phyloP scores from a whole-genome alignment of 2,329 filamentous ascomycete species.

The Pseudogymnoascus sp. region DNA sequence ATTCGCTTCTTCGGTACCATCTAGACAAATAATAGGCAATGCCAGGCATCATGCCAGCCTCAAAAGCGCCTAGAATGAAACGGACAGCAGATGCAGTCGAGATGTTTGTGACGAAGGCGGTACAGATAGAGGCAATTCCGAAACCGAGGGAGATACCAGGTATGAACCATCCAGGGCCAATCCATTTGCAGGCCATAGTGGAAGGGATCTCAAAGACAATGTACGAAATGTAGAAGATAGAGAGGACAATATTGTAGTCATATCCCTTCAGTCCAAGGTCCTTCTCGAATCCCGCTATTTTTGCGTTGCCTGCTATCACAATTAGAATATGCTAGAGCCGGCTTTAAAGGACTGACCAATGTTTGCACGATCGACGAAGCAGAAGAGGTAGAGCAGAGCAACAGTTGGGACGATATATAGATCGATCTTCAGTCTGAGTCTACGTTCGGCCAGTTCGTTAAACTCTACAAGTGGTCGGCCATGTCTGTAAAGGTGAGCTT shows the following conservation, averaged over 20 bases:
- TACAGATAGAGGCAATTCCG: constrained; percentile 55
- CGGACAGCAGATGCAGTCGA: constrained; percentile 51
- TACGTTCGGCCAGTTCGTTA: constrained; percentile 49
- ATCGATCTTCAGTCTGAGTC: constrained; percentile 58
- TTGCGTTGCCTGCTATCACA: constrained; percentile 56
- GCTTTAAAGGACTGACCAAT: constrained; percentile 48
- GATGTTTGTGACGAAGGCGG: constrained; percentile 55
- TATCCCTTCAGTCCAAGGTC: constrained; percentile 54
- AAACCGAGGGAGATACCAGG: constrained; percentile 56
- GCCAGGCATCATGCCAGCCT: constrained; percentile 67
- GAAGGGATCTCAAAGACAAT: constrained; percentile 65
- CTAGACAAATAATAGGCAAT: constrained; percentile 67
- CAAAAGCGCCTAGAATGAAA: constrained; percentile 61
- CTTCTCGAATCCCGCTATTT: constrained; percentile 55
- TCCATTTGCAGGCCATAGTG: constrained; percentile 61
- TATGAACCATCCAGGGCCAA: constrained; percentile 67
- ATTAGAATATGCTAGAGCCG: too few relatives aligned
- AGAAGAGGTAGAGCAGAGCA: constrained; percentile 61
- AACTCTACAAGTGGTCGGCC: constrained; percentile 45
- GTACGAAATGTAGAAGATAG: constrained; percentile 66
- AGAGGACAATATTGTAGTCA: constrained; percentile 63
- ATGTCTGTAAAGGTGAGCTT: constrained; percentile 31
- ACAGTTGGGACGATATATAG: constrained; percentile 59
- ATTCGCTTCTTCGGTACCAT: constrained; percentile 64
- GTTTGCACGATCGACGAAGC: constrained; percentile 69